Base-by-base conservation (phyloP, 2,329 filamentous ascomycete species). In the Pezicula rhizophila region DNA sequence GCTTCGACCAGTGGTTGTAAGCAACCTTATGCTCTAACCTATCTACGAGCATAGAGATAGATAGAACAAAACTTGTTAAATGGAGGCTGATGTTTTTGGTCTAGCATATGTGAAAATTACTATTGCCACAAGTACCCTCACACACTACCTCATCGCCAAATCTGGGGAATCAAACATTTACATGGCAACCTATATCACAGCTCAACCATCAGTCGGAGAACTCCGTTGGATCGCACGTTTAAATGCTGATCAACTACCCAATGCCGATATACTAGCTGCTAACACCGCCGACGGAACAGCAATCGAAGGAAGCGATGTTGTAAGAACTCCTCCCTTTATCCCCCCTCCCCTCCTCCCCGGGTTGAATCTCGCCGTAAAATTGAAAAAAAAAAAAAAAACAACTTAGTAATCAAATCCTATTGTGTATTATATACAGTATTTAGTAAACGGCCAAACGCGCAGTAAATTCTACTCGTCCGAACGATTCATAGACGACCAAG, bases 381-480 rank as follows among this genome's bases (percentile, higher is more conserved):
- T 31, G 11, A 31, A 31, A 10, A 10, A 18, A 18, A 18, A 31
- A 3, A 12, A 4, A 31, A 31, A 10, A 10, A 3, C 28, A 31
- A 31, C 7, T 10, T 31, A 10, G 2, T 5, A 31, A 10, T 31
- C 7, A 10, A 31, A 10, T 10, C 7, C 11, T 12, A 11, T 5
- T 31, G 8, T 23, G 23, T 23, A 5, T 23, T 23, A 4, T 23
- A 18, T 10, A 31, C 28, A 31, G 28, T 86, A 76, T 59, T 51
- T 80, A 8, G 79, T 86, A 40, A 66, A 70, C 53, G 77, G 80
- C 18, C 69, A 86, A 62, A 86, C 82, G 0, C 76, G 82, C 35
- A 81, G 77, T 65, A 87, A 87, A 64, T 87, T 86, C 70, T 87
- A 83, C 68, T 84, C 79, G 2, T 81, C 78, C 50, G 71, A 83